Evolutionary conservation across 108 stramenopile genomes (phyloP), one percentile per base, ranked within the genome.

Genomic region (Cyclotella baltica): DNA sequence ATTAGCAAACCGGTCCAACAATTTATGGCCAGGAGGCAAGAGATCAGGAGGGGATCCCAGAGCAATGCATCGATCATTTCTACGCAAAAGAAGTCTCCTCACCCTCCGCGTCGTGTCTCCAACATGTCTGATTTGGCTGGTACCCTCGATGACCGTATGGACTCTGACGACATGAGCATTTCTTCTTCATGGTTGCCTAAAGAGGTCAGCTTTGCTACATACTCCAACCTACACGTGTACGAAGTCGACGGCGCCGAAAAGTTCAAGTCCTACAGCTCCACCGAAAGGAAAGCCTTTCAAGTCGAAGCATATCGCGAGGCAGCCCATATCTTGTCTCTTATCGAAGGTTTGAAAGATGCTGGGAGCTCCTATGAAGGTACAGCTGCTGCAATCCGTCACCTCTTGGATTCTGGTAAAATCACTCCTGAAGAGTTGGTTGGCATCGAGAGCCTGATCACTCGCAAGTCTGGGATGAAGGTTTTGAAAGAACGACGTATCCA

Each of bases 261-360:
- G 9, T 33, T 11, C 30, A 34, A 62, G 35, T 4, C 33, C 8
- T 62, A 34, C 33, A 34, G 16, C 2, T 62, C 61, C 35, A 2
- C 61, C 61, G 61, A 62, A 35, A 37, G 35, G 61, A 62, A 62
- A 35, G 34, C 30, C 1, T 62, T 62, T n/a, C 33, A 62, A 37
- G 18, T 34, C 35, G 19, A 62, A 10, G 35, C 61, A 33, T 34
- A 6, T 10, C 35, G 33, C 31, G 61, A 62, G 27, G 61, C 61
- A 35, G 18, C 33, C 35, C 61, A 33, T 20, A 62, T 62, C 3
- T 9, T 19, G 13, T 5, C 1, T 18, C 61, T 62, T 9, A 62
- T 62, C 61, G 35, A 29, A 34, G n/a, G 15, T 25, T 62, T n/a
- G n/a, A n/a, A n/a, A n/a, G n/a, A n/a, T n/a, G n/a, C n/a, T n/a